Base-by-base conservation (phyloP, 169 alveolate genomes). In the Neospora caninum region DNA sequence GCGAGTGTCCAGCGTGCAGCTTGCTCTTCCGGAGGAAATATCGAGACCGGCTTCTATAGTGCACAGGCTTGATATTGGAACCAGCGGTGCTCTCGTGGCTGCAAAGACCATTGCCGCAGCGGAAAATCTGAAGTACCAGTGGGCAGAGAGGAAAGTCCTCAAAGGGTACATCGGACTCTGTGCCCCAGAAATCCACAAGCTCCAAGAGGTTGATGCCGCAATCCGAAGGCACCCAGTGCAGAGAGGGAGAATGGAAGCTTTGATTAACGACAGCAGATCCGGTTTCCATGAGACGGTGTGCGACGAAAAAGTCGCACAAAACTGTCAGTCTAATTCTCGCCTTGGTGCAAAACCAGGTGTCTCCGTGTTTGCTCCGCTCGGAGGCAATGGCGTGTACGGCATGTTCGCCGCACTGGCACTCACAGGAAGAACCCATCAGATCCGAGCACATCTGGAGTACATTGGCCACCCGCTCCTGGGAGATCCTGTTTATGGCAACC, bases 381-480 rank as follows among this genome's bases (percentile, higher is more conserved):
- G 54, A 31, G 80, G 43, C 88, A 88, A 93, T 69, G 92, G 94
- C 64, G 53, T 29, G 49, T 80, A 80, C 69, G 82, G 92, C 29
- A 88, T 88, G 38, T 88, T 93, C 53, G 88, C 36, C 29, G 95
- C 93, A 34, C 69, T 73, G 86, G 89, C 93, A n/a, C 92, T 88
- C n/a, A 93, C 95, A 18, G 95, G 95, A 36, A 73, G 95, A 34
- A 93, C 95, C 18, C 95, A 93, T 39, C 95, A 93, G 67, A 88
- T 93, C 42, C 84, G 95, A 38, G 92, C 88, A 41, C 95, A 93
- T 64, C 94, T 93, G 42, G 91, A 88, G 58, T 78, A 78, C 88
- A 82, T 82, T 29, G 92, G 92, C 42, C 58, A 69, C 86, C 95
- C 95, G 18, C 70, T 93, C 13, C 43, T 93, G 78, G 95, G 95